Evolutionary conservation across 2,329 filamentous ascomycete species (phyloP), one percentile per base, ranked within the genome.

Genomic region (Mycogone perniciosa): DNA sequence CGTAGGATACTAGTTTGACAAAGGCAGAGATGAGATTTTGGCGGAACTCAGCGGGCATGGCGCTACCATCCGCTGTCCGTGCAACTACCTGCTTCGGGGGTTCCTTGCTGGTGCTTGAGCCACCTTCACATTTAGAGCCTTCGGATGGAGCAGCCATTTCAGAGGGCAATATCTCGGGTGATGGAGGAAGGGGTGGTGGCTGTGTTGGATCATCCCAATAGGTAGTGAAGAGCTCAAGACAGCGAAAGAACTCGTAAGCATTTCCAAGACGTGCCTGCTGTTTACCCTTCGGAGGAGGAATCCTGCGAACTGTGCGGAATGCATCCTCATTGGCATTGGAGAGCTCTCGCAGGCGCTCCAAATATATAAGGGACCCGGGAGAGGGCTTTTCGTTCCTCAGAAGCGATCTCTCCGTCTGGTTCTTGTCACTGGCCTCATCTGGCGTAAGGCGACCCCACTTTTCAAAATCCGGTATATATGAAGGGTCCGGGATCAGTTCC

Each of bases 211-310:
- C 82, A 31, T 82, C 78, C 82, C 82, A 85, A 59, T 75, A 85
- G 1, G 70, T 60, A 2, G 80, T 77, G 60, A 83, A 75, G 29
- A 73, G 63, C 58, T 85, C 82, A 20, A 85, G 70, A 57, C 80
- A 78, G 47, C 79, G 79, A 66, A 78, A 85, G 64, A 85, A 85
- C 64, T 85, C 82, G 58, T 84, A 85, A 5, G 79, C 76, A 57
- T 83, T 84, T 10, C 82, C 82, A 6, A 85, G 66, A 6, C 81
- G 76, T 31, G 76, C 73, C 34, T 76, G 70, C 42, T 72, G 67
- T 59, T 76, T 75, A 38, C 81, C 82, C 38, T 73, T 74, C 33
- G 74, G 72, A 1, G 77, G 68, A 5, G 74, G 72, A n/a, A 84
- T 69, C 41, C 82, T 76, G 27, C 81, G 76, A 49, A 85, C 75